Evolutionary conservation across 495 filamentous ascomycete species (phyloP).

Genomic region (Apiosordaria backusii): DNA sequence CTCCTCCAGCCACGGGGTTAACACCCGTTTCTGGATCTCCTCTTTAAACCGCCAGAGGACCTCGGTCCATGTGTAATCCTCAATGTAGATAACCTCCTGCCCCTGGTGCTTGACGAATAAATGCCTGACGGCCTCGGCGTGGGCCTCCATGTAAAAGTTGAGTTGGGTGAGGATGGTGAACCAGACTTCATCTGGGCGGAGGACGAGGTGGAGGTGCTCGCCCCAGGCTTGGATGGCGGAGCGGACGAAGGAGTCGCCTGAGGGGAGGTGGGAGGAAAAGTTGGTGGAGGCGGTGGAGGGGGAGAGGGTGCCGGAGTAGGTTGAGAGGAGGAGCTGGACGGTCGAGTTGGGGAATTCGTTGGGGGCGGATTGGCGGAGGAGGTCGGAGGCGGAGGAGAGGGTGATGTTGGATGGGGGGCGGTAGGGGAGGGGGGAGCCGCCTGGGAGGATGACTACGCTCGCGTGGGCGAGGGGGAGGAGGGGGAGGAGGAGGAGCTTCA

Average conservation of each 20-base stretch:
- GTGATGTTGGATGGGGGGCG: neutral
- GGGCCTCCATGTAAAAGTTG: slow-evolving; percentile 49
- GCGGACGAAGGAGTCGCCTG: slow-evolving; percentile 47
- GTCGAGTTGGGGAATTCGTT: slow-evolving; percentile 13
- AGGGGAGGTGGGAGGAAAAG: slow-evolving; percentile 20
- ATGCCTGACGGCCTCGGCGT: slow-evolving; percentile 43
- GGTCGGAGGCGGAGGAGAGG: neutral
- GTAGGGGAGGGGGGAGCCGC: slow-evolving; percentile 8
- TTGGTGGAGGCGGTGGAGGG: slow-evolving; percentile 1
- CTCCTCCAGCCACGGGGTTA: slow-evolving; percentile 25
- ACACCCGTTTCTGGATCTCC: slow-evolving; percentile 28
- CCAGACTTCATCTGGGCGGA: slow-evolving; percentile 61
- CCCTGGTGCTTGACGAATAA: slow-evolving; percentile 45
- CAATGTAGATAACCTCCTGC: slow-evolving; percentile 38
- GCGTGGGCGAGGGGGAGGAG: neutral
- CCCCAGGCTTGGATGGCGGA: slow-evolving; percentile 48
- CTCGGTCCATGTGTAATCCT: slow-evolving; percentile 19
- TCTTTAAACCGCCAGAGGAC: slow-evolving; percentile 24
- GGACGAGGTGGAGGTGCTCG: slow-evolving; percentile 47
- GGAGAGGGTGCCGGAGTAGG: slow-evolving; percentile 12
- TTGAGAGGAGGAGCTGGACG: slow-evolving; percentile 10
- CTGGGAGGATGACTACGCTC: slow-evolving; percentile 2
- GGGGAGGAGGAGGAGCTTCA: neutral
- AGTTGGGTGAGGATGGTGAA: slow-evolving; percentile 54
- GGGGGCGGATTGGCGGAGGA: slow-evolving; percentile 8